Evolutionary conservation across 257 asterid genomes (phyloP), one percentile per base, ranked within the genome.

Genomic region (Nyctanthes arbortristis): DNA sequence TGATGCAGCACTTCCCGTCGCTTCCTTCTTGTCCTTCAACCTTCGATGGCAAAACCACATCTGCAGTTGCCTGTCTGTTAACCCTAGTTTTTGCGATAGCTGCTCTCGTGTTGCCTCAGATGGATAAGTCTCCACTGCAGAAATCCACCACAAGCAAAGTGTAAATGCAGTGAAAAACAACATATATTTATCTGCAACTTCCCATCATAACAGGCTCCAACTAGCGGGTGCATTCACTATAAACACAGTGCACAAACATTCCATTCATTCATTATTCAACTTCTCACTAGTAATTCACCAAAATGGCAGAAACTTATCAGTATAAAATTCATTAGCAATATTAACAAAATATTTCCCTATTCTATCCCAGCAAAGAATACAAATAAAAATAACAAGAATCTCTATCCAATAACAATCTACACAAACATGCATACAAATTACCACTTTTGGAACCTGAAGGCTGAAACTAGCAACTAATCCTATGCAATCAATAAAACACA

Each of bases 1-100:
- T 78, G 70, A 72, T 52, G 88, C 79, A 63, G 87, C 69, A 81
- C 66, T 76, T 58, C 90, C 90, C 58, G 80, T 84, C 12, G 88
- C 80, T 74, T 92, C 98, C 79, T 91, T 94, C 85, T 94, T 94
- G 70, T 89, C 98, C 84, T 94, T 94, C 82, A 94, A 83, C 74
- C 99, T 83, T 83, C 98, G 77, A 33, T 94, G 99, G 72, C 99
- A 94, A 76, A 94, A 94, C 99, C 99, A 94, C 99, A 94, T 94
- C 88, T 94, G 99, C 82, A 94, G 78, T 74, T 94, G 99, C 67
- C 99, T 77, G 69, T 94, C 99, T 3, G 97, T 86, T 68, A 94
- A 84, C 33, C 82, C 84, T 73, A 94, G 79, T 72, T 85, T 91
- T 75, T 73, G 90, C 0, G 97, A 89, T 40, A 94, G 78, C 57